phyloP scores from a whole-genome alignment of 768 basidiomycete genomes.

The Russula earlei region DNA sequence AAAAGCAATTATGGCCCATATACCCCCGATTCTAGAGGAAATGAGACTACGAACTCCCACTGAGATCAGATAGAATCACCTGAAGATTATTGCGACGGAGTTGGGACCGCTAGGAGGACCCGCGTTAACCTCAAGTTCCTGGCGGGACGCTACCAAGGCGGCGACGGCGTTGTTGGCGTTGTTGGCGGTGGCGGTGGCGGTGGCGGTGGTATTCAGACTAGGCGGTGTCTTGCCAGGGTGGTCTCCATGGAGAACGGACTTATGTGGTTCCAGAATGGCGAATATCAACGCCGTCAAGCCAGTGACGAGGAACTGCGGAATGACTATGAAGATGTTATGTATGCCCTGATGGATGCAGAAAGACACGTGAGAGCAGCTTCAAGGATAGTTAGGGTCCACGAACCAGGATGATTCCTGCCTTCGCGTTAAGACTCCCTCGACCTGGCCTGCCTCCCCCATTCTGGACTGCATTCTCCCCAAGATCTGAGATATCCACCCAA shows the following conservation, averaged over 20 bases:
- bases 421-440: constrained; percentile 47
- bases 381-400: constrained; percentile 23
- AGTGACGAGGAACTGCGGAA: constrained; percentile 91
- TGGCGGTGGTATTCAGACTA: not conserved
- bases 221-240: constrained; percentile 14
- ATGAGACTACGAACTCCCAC: not conserved
- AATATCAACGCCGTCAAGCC: constrained; percentile 81
- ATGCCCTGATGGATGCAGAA: constrained; percentile 55
- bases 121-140: constrained; percentile 15
- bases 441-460: not conserved
- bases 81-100: constrained; percentile 34
- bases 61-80: constrained; percentile 22
- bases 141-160: not conserved
- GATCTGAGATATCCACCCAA: constrained; percentile 11
- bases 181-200: not conserved
- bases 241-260: constrained; percentile 26
- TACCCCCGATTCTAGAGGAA: constrained; percentile 20
- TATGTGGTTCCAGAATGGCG: constrained; percentile 67
- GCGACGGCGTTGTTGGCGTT: not conserved
- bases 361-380: not conserved
- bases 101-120: constrained; percentile 24
- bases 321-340: constrained; percentile 88
- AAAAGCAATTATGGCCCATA: constrained; percentile 22
- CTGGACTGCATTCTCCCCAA: not conserved
- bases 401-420: constrained; percentile 83